Conservation (phyloP, 176 grass and related monocot genomes). For the Calamus simplicifolius region DNA sequence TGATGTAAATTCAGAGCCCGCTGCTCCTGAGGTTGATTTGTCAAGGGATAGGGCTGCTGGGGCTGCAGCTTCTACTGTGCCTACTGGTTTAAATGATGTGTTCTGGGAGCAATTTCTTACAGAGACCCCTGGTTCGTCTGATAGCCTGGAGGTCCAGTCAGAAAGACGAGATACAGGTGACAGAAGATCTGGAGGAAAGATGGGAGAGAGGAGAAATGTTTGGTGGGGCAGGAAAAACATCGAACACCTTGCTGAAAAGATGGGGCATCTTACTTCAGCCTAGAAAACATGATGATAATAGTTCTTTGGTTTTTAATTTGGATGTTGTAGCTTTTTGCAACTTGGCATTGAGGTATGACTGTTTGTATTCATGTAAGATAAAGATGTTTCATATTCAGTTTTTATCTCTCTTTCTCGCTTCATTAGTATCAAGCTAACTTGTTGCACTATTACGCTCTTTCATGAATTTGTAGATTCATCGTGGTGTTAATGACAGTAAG, state of each 20-base stretch:
- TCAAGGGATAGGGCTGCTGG: conserved; percentile 32
- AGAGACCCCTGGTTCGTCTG: conserved; percentile 49
- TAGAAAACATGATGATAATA: conserved; percentile 45
- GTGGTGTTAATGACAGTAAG: too few species aligned
- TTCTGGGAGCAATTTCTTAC: conserved; percentile 97
- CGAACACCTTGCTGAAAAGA: conserved; percentile 50
- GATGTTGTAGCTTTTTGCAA: not conserved
- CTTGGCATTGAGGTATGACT: not conserved
- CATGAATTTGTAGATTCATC: too few species aligned
- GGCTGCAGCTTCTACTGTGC: conserved; percentile 11
- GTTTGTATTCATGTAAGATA: not conserved
- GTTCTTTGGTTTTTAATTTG: conserved; percentile 5
- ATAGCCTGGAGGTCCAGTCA: conserved; percentile 56
- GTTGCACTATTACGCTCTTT: too few species aligned
- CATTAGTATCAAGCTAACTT: too few species aligned
- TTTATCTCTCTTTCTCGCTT: too few species aligned
- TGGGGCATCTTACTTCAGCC: conserved; percentile 50
- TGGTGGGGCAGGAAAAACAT: conserved; percentile 61
- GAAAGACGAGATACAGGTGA: conserved; percentile 47
- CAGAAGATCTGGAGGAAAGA: conserved; percentile 26
- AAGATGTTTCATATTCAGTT: too few species aligned
- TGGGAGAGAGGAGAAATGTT: conserved; percentile 17
- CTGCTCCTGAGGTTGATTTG: conserved; percentile 41
- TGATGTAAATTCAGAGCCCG: conserved; percentile 83
- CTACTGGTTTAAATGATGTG: conserved; percentile 59